phyloP scores from a whole-genome alignment of 164 flowering plant species.

The Aristolochia contorta region DNA sequence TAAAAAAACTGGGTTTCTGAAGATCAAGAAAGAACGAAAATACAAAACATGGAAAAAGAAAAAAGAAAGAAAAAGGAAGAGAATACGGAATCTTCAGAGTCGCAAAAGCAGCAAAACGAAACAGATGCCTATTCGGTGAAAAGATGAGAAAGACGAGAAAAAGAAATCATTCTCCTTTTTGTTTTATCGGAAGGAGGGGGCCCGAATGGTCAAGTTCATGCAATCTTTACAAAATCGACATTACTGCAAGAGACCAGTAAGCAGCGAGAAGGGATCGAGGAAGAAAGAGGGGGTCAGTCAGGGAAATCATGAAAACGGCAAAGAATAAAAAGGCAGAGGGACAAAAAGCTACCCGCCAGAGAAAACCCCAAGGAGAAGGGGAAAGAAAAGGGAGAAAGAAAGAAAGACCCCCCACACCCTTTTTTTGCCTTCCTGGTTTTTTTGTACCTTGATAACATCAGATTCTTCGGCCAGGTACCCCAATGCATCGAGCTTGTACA shows the following conservation, averaged over 20 bases:
- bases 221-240: background rate
- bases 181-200: background rate
- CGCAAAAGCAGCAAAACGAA: background rate
- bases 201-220: conserved; percentile 5
- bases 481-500: conserved; percentile 21
- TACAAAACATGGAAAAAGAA: background rate
- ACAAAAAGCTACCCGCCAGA: background rate
- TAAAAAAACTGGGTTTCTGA: background rate
- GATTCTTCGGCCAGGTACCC: conserved; percentile 28
- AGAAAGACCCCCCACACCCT: background rate
- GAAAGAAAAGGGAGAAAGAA: background rate
- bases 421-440: background rate
- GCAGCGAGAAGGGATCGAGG: background rate
- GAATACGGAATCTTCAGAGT: background rate
- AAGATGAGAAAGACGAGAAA: background rate
- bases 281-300: background rate
- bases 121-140: background rate
- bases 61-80: background rate
- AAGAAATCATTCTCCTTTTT: background rate
- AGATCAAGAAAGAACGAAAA: background rate
- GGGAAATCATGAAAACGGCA: conserved; percentile 2
- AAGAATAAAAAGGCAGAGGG: conserved; percentile 3
- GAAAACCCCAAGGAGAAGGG: conserved; percentile 1
- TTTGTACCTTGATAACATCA: conserved; percentile 31
- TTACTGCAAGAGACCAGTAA: background rate